A percentile compares a stretch with the other conserved stretches of the same genome.
Evolutionary conservation across 2,329 filamentous ascomycete genomes (phyloP).

Genomic region (Pseudogymnoascus sp.): DNA sequence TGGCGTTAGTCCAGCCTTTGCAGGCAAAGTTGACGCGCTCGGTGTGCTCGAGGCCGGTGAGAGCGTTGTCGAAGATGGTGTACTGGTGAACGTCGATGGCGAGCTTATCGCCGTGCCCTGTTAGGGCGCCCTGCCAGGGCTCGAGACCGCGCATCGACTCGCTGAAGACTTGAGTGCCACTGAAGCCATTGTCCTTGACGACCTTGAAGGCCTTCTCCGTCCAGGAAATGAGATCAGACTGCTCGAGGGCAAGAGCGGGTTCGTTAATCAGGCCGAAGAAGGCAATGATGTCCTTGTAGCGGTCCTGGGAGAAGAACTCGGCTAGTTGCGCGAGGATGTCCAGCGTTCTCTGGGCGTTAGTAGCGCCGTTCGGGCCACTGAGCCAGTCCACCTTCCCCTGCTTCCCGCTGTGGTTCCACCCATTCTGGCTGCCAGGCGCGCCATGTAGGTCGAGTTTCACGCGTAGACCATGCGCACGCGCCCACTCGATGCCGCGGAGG

Average conservation of each 20-base stretch:
- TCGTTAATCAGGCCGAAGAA: constrained; percentile 96
- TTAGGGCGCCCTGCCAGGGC: constrained; percentile 83
- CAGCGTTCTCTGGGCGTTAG: constrained; percentile 73
- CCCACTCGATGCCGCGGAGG: constrained; percentile 86
- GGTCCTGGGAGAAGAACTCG: constrained; percentile 85
- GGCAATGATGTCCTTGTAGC: constrained; percentile 83
- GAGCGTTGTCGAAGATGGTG: constrained; percentile 89
- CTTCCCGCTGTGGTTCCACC: constrained; percentile 91
- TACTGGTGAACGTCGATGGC: constrained; percentile 96
- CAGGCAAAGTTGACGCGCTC: constrained; percentile 85
- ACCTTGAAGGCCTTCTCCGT: constrained; percentile 64
- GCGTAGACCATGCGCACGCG: constrained; percentile 80
- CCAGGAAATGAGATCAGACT: constrained; percentile 66
- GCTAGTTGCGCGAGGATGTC: constrained; percentile 82
- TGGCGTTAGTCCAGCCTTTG: constrained; percentile 75
- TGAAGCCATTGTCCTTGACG: constrained; percentile 69
- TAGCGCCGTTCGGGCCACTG: constrained; percentile 71
- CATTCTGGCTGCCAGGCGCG: constrained; percentile 90
- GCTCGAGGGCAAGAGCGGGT: constrained; percentile 70
- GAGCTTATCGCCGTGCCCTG: constrained; percentile 57
- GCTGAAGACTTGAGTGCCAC: constrained; percentile 70
- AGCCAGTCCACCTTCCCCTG: constrained; percentile 79
- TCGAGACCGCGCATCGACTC: constrained; percentile 89
- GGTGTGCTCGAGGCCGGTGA: constrained; percentile 73
- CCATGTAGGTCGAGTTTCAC: constrained; percentile 90